Evolutionary conservation across 2,329 filamentous ascomycete genomes (phyloP), one percentile per base, ranked within the genome.

Genomic region (Aspergillus fumigatiaffinis): DNA sequence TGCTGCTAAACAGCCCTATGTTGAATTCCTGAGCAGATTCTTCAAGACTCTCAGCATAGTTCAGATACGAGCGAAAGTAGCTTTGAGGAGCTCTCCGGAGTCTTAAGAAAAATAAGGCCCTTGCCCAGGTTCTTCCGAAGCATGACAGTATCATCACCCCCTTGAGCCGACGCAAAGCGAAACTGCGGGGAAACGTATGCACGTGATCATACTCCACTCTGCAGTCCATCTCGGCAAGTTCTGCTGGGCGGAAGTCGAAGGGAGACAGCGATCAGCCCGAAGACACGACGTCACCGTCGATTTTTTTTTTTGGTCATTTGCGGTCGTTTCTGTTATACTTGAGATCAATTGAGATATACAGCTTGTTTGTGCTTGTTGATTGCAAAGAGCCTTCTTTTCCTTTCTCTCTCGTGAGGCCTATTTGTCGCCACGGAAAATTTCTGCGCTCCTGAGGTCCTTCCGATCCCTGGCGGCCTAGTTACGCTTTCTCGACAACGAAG

Each of bases 81-180:
- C 14, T 23, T n/a, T 9, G 20, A 14, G 42, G 26, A 57, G 52
- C 32, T 50, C 29, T 32, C 20, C 12, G 53, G 38, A 50, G 32
- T 47, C 38, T 49, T 52, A 20, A 35, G 21, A 58, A 53, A 44
- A 38, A 10, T 10, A 44, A 52, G 23, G n/a, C 21, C 29, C 35
- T 54, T 29, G 38, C 58, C 53, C 38, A 46, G 53, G 53, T 60
- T 57, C 53, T 59, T 2, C 23, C 21, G 21, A 23, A 47, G 44
- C 44, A 23, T 23, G 32, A 38, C 21, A 23, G 21, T 46, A 29
- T 20, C n/a, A 26, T n/a, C 52, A 50, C 59, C 55, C 58, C 50
- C 51, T 66, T 68, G 52, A 67, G 70, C 71, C 71, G 71, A 73
- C 67, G 70, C 66, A 71, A 73, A 71, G 68, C 71, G 71, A 71